Evolutionary conservation across 306 rosid genomes (phyloP).

Genomic region (Trichosanthes cucumerina): DNA sequence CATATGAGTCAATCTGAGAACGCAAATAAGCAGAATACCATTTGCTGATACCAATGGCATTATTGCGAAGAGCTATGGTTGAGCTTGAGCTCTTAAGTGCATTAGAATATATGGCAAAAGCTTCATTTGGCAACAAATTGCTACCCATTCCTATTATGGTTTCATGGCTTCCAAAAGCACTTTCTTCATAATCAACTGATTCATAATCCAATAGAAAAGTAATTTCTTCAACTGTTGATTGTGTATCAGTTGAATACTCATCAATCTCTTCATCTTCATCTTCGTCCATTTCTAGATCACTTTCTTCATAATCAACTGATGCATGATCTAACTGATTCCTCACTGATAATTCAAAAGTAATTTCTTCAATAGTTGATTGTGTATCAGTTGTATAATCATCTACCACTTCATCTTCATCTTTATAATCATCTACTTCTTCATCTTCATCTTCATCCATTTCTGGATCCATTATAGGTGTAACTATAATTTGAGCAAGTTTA

Average conservation of each 20-base stretch:
- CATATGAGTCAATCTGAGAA: not conserved
- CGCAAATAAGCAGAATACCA: not conserved
- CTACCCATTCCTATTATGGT: not conserved
- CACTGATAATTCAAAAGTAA: not conserved
- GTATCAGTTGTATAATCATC: not conserved
- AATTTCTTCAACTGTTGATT: not conserved
- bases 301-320: not conserved
- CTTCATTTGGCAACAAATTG: not conserved
- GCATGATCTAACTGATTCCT: not conserved
- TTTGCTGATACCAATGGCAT: not conserved
- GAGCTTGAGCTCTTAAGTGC: not conserved
- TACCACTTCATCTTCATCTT: not conserved
- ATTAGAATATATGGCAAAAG: not conserved
- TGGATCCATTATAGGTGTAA: not conserved
- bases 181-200: not conserved
- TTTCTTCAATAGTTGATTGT: not conserved
- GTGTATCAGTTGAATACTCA: not conserved
- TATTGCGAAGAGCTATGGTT: not conserved
- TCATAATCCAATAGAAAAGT: not conserved
- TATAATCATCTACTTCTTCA: no score
- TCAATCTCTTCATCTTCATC: not conserved
- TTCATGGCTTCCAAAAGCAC: no score
- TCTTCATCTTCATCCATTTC: not conserved
- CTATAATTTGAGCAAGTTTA: not conserved
- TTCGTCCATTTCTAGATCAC: not conserved